phyloP scores from a whole-genome alignment of 768 basidiomycete genomes.

The Ramaria sp. region DNA sequence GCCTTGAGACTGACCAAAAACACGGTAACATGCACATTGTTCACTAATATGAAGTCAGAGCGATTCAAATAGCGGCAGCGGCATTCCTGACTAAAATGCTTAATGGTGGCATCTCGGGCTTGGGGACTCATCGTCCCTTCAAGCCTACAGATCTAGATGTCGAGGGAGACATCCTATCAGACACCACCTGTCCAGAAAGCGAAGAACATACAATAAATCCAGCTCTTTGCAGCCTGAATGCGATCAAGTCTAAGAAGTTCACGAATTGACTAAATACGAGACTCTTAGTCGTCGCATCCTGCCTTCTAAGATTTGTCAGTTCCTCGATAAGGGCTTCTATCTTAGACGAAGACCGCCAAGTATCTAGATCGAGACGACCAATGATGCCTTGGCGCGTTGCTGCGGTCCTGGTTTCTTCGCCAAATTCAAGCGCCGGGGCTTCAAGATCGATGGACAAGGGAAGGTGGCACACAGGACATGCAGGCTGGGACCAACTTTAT shows the following conservation, averaged over 20 bases:
- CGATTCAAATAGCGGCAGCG: neutral
- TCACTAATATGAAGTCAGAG: conserved; percentile 40
- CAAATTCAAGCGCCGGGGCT: conserved; percentile 80
- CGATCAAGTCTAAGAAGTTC: conserved; percentile 87
- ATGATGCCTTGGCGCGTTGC: conserved; percentile 79
- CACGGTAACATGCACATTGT: conserved; percentile 89
- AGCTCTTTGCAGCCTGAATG: conserved; percentile 81
- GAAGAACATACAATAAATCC: conserved; percentile 66
- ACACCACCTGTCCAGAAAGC: neutral
- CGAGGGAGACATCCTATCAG: neutral
- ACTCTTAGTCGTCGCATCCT: conserved; percentile 90
- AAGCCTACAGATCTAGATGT: conserved; percentile 70
- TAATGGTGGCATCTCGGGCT: conserved; percentile 87
- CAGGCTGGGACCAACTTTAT: conserved; percentile 41
- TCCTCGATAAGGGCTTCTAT: conserved; percentile 96
- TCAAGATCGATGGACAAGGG: conserved; percentile 93
- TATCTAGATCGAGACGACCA: conserved; percentile 77
- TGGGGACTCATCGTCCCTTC: conserved; percentile 98
- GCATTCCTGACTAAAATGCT: conserved; percentile 70
- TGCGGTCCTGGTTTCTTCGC: conserved; percentile 34
- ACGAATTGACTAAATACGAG: conserved; percentile 97
- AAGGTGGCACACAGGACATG: conserved; percentile 91
- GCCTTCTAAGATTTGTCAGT: conserved; percentile 66
- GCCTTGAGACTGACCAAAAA: conserved; percentile 96
- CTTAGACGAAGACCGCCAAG: conserved; percentile 94